Evolutionary conservation across 768 basidiomycete species (phyloP).

Genomic region (Serendipita sp.): DNA sequence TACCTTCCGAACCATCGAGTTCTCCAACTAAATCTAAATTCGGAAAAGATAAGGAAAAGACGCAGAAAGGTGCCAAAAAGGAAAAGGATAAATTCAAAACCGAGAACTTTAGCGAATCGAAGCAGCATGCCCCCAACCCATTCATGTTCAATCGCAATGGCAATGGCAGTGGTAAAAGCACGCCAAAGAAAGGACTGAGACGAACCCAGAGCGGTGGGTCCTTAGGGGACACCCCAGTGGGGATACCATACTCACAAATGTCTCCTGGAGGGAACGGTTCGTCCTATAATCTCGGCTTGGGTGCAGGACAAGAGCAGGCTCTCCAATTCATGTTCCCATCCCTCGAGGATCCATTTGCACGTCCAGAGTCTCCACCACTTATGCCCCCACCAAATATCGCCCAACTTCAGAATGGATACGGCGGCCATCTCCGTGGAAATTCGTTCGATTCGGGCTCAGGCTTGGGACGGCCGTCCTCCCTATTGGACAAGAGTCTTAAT

Average conservation of each 20-base stretch:
- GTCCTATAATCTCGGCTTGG: not conserved
- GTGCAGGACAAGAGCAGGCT: not conserved
- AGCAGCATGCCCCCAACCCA: not conserved
- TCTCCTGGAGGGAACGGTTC: constrained; percentile 5
- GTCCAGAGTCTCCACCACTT: not conserved
- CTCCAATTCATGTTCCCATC: not conserved
- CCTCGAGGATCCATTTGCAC: constrained; percentile 1
- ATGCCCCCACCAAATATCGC: not conserved
- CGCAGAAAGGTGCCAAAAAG: not conserved
- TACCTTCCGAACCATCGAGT: constrained; percentile 13
- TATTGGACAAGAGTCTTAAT: not conserved
- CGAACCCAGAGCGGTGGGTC: constrained; percentile 62
- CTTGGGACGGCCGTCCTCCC: not conserved
- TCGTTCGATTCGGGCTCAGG: not conserved
- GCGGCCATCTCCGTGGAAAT: not conserved
- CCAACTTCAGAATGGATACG: not conserved
- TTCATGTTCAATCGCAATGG: constrained; percentile 5
- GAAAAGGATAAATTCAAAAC: constrained; percentile 1
- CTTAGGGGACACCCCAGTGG: constrained; percentile 31
- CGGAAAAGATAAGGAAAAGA: constrained; percentile 4
- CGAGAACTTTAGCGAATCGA: not conserved
- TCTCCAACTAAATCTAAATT: constrained; percentile 4
- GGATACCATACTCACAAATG: constrained; percentile 6
- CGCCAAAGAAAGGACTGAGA: constrained; percentile 24
- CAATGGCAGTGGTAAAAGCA: not conserved